phyloP scores from a whole-genome alignment of 495 filamentous ascomycete species.

The Penicillium mononematosum region DNA sequence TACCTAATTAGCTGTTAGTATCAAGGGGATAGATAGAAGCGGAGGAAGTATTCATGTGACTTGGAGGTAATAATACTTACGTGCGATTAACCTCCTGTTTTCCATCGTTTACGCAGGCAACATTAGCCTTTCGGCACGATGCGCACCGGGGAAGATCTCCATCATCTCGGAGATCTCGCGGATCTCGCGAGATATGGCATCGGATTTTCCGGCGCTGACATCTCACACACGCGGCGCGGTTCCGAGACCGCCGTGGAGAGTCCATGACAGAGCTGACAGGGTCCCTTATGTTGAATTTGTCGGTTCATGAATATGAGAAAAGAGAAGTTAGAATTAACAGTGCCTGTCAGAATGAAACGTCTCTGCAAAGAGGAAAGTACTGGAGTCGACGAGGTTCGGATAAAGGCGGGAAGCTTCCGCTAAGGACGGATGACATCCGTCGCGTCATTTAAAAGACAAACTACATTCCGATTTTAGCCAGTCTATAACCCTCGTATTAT shows the following conservation, averaged over 20 bases:
- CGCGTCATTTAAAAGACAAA: conserved; percentile 1
- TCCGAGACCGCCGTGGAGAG: conserved; percentile 31
- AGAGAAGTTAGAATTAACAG: neutral
- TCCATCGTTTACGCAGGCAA: conserved; percentile 43
- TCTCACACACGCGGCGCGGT: conserved; percentile 43
- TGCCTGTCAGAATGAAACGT: too few relatives aligned
- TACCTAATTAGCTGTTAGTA: conserved; percentile 28
- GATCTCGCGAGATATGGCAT: conserved; percentile 2
- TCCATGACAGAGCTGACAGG: conserved; percentile 22
- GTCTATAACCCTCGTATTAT: neutral
- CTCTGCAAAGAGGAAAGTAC: neutral
- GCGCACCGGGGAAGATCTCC: conserved; percentile 31
- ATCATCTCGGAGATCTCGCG: neutral
- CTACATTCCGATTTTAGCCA: neutral
- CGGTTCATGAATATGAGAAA: neutral
- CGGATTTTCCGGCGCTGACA: conserved; percentile 30
- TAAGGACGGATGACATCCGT: conserved; percentile 13
- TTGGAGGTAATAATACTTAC: conserved; percentile 12
- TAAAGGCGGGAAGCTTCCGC: conserved; percentile 11
- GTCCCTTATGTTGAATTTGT: neutral
- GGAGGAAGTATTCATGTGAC: neutral
- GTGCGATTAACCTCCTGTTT: conserved; percentile 41
- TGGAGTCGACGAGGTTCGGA: neutral
- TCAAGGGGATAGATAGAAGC: neutral
- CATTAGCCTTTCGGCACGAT: conserved; percentile 40